Base-by-base conservation (phyloP, 768 basidiomycete species). In the Leucocoprinus leucothites region DNA sequence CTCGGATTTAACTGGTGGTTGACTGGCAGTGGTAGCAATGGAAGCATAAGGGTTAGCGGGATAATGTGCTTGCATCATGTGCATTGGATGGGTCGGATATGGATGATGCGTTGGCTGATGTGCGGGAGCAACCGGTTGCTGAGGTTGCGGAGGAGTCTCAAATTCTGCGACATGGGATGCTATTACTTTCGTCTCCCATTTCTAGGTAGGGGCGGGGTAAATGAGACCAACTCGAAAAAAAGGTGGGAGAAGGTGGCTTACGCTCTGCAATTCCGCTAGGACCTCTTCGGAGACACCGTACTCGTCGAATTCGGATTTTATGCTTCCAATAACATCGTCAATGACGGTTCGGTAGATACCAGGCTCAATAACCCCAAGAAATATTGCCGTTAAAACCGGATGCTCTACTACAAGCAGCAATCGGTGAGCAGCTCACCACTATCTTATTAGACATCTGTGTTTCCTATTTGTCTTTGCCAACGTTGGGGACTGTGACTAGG, bases 81-180 rank as follows among this genome's bases (percentile, higher is more conserved):
- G 84, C 68, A 86, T 81, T 18, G 82, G 76, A 67, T 85, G 87
- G 9, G 81, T 78, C 6, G 79, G 81, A 60, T 82, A 84, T 45
- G 76, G 71, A 56, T 80, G 77, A 42, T 81, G 80, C 42, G 75
- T 73, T 26, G 72, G 69, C 1, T 74, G 71, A 25, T 79, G 79
- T 42, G 75, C 78, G 3, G 78, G 69, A 31, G 70, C 73, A 40
- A 65, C 64, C 31, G 69, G 60, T 1, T 75, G 67, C 13, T 71
- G 63, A 7, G 75, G 68, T 14, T 59, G 71, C 16, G 62, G 61
- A 42, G 73, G 73, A 16, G 82, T 72, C 67, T 91, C 90, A 68
- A 97, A 98, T 62, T 98, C 93, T 49, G 97, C 97, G 19, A 97
- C 96, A 64, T 89, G 86, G 2, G 93, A 95, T n/a, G 87, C 86